Conservation (phyloP, 2,329 filamentous ascomycete genomes). For the Ophiostoma himal-ulmi region DNA sequence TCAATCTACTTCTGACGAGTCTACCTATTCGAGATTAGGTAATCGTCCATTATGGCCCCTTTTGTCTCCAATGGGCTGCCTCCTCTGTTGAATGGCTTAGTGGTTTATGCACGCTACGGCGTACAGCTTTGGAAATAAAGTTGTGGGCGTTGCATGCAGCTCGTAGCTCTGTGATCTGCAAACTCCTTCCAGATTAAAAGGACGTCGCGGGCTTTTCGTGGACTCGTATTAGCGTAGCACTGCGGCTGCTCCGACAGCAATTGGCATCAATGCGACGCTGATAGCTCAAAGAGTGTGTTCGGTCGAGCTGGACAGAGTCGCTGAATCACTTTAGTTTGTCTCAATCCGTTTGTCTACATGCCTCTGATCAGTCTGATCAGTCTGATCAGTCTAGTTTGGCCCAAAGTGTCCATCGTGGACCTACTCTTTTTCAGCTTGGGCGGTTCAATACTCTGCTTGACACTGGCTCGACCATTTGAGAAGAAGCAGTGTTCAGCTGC, state of each 20-base stretch:
- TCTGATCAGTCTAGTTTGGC: background rate
- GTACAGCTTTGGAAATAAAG: background rate
- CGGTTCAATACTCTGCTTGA: background rate
- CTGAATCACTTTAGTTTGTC: background rate
- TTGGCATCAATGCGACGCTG: background rate
- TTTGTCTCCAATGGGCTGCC: background rate
- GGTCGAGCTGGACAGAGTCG: background rate
- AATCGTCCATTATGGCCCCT: background rate
- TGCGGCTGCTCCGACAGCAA: background rate
- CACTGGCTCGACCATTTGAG: background rate
- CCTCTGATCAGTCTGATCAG: background rate
- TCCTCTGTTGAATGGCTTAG: background rate
- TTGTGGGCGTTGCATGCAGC: background rate
- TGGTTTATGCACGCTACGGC: background rate
- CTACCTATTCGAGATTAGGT: background rate
- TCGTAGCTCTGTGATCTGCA: background rate
- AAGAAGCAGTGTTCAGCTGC: background rate
- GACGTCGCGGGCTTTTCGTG: no score
- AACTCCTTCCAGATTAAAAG: background rate
- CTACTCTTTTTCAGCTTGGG: constrained; percentile 9
- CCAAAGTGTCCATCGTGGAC: background rate
- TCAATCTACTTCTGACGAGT: background rate
- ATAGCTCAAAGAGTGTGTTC: background rate
- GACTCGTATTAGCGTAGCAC: background rate
- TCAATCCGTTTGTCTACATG: background rate